Evolutionary conservation across 805 yeast species (phyloP), one percentile per base, ranked within the genome.

Genomic region (Candida maris): DNA sequence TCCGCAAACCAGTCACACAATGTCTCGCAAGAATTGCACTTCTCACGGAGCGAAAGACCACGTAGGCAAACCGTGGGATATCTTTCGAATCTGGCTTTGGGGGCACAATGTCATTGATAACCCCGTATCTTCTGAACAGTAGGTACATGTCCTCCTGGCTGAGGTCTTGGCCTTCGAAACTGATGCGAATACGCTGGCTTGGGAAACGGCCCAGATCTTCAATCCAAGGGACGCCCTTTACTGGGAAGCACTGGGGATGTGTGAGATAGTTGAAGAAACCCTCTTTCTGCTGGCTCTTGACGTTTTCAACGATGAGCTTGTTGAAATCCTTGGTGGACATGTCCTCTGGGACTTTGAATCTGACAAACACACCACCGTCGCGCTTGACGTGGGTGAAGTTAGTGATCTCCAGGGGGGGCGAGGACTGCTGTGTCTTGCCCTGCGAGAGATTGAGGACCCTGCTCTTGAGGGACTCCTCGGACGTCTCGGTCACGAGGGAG

Each of bases 331-430:
- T 70, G 4, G 72, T 62, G 4, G 72, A 62, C 37, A 59, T 59
- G 3, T 61, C 69, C 5, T 65, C 68, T 0, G 89, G 85, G 19
- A 85, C 75, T 20, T 65, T 59, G 49, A 82, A 82, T 46, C 81
- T 82, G 24, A 86, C 93, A 69, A 91, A 89, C 2, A 87, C 96
- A 30, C 97, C 97, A 35, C 97, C 96, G 54, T 93, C 98, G 42
- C 95, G 69, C 38, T 67, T 69, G 37, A 89, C 73, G 0, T 93
- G 83, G 21, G 81, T 75, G 20, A 86, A 70, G 2, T 79, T 78
- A 5, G 73, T 67, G 32, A 86, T 65, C 19, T 69, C 61, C 17
- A 79, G 49, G 3, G 42, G 39, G 12, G 44, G 18, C 5, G 43
- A 27, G 5, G 52, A 54, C n/a, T n/a, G n/a, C 8, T 25, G 16